Conservation (phyloP, 2,329 filamentous ascomycete species). For the Penicillium decumbens region DNA sequence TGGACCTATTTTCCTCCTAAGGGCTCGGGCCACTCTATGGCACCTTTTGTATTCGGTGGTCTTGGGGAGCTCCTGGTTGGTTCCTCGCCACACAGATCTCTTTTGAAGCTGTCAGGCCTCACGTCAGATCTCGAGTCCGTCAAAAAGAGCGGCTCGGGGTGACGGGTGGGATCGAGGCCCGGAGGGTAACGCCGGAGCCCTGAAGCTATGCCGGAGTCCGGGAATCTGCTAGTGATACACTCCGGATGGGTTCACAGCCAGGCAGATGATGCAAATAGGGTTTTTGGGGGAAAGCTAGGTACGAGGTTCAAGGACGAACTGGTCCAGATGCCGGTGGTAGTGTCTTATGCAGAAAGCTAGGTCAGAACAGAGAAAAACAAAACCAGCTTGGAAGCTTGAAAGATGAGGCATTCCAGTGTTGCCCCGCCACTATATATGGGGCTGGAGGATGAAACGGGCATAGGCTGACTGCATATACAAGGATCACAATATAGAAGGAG, state of each 20-base stretch:
- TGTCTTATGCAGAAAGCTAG: not conserved
- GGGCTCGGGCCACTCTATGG: not conserved
- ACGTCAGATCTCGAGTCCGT: not conserved
- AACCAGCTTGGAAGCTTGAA: not conserved
- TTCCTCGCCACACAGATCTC: not conserved
- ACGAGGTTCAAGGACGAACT: not conserved
- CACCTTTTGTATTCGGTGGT: not conserved
- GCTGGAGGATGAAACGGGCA: not conserved
- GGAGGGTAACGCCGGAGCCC: slow-evolving; percentile 10
- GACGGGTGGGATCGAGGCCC: slow-evolving; percentile 5
- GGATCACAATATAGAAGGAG: not conserved
- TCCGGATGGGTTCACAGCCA: slow-evolving; percentile 12
- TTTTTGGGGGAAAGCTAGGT: slow-evolving; percentile 11
- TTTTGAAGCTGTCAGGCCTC: not conserved
- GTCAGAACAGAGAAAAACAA: not conserved
- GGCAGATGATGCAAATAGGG: slow-evolving; percentile 1
- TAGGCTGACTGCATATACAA: not conserved
- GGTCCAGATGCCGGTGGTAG: not conserved
- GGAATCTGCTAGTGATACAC: slow-evolving; percentile 1
- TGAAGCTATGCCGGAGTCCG: not conserved
- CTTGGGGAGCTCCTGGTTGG: not conserved
- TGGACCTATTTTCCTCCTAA: not conserved
- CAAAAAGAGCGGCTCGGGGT: not conserved
- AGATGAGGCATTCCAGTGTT: not conserved
- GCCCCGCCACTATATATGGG: not conserved